Evolutionary conservation across 176 grass and related monocot species (phyloP).

Genomic region (Rhipidocladum racemiflorum): DNA sequence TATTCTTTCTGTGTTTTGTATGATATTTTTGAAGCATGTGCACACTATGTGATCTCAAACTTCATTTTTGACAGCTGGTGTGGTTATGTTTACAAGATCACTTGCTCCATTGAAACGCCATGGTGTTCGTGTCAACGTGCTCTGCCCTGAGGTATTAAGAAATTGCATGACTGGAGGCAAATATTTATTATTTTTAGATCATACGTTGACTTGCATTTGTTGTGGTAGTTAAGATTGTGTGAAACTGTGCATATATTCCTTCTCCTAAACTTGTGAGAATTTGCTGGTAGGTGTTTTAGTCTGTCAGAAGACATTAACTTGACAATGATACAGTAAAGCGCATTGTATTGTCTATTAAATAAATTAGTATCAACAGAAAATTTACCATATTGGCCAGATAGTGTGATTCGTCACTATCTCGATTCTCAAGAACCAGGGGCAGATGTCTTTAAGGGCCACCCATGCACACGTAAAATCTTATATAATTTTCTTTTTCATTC

Average conservation of each 20-base stretch:
- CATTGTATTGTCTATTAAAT: background rate
- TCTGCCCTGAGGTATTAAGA: conserved; percentile 86
- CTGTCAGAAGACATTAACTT: conserved; percentile 15
- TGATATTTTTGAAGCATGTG: background rate
- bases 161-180: conserved; percentile 1
- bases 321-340: background rate
- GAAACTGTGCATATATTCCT: background rate
- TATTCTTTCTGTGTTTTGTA: background rate
- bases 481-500: background rate
- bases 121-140: conserved; percentile 87
- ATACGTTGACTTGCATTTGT: background rate
- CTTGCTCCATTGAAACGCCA: conserved; percentile 71
- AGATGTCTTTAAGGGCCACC: background rate
- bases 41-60: background rate
- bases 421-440: conserved; percentile 11
- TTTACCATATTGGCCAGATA: background rate
- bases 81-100: conserved; percentile 91
- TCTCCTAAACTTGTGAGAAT: background rate
- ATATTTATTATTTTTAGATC: conserved; percentile 18
- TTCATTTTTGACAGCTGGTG: conserved; percentile 65
- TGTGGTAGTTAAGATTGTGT: background rate
- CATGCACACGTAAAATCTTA: conserved; percentile 3
- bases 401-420: background rate
- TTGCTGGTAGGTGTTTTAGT: conserved; percentile 13
- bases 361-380: background rate